These are phyloP conservation scores for Xylariaceae sp. DNA, from an alignment of 2,329 filamentous ascomycete species.

Conservation along the genomic window DNA sequence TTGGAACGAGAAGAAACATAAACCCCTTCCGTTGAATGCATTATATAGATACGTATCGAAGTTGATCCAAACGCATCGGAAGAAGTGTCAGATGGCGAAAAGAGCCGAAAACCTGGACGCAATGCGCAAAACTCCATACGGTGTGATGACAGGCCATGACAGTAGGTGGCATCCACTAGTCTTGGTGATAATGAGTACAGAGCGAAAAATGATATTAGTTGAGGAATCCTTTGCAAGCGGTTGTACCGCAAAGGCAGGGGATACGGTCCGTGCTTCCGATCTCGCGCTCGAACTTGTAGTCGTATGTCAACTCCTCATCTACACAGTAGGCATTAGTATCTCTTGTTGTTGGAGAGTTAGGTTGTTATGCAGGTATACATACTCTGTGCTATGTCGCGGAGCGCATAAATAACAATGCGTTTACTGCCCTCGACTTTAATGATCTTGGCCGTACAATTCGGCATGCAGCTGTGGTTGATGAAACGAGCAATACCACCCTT, in stretches of 20 bases:
- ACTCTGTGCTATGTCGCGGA: slow-evolving; percentile 94
- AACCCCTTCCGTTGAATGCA: slow-evolving; percentile 9
- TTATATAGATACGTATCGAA: slow-evolving; percentile 14
- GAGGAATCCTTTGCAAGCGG: slow-evolving; percentile 97
- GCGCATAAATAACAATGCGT: slow-evolving; percentile 96
- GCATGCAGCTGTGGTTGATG: slow-evolving; percentile 98
- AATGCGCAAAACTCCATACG: too few species aligned
- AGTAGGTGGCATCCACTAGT: neutral
- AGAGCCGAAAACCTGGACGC: neutral
- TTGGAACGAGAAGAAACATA: too few species aligned
- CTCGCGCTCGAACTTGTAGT: slow-evolving; percentile 99
- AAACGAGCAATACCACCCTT: slow-evolving; percentile 97
- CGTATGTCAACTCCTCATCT: slow-evolving; percentile 99
- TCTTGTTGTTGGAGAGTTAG: neutral
- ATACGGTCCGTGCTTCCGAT: slow-evolving; percentile 93
- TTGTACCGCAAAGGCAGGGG: slow-evolving; percentile 92
- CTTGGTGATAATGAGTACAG: slow-evolving; percentile 1
- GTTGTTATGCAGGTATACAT: slow-evolving; percentile 41
- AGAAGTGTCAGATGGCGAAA: slow-evolving; percentile 1
- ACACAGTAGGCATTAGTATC: slow-evolving; percentile 28
- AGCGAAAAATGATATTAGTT: slow-evolving; percentile 58
- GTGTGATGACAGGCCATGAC: neutral
- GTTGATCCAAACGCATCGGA: slow-evolving; percentile 11
- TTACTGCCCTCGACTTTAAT: slow-evolving; percentile 98
- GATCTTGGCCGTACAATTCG: slow-evolving; percentile 98